Conservation (phyloP, 1,139 yeast species). For the Kodamaea sp. region DNA sequence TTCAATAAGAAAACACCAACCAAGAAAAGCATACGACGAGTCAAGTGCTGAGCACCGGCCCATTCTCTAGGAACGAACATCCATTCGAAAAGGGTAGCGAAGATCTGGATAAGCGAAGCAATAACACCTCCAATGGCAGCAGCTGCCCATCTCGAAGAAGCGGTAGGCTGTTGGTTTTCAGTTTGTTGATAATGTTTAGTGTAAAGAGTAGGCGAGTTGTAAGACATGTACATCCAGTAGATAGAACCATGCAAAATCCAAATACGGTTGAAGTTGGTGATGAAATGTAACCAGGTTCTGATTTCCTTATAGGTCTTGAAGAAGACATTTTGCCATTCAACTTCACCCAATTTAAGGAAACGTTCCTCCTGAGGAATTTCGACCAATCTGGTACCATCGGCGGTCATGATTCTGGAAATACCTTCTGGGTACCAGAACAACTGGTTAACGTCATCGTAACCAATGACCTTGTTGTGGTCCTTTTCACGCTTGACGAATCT, state of each 20-base stretch:
- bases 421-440: conserved; percentile 99
- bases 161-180: conserved; percentile 77
- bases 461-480: conserved; percentile 92
- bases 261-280: conserved; percentile 95
- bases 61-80: conserved; percentile 95
- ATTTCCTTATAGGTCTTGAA: conserved; percentile 96
- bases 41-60: conserved; percentile 98
- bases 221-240: conserved; percentile 94
- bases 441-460: conserved; percentile 98
- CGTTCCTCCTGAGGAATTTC: conserved; percentile 91
- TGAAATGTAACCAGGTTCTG: conserved; percentile 96
- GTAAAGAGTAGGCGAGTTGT: conserved; percentile 87
- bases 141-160: conserved; percentile 90
- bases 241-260: conserved; percentile 91
- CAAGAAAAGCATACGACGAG: conserved; percentile 82
- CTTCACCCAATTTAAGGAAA: conserved; percentile 86
- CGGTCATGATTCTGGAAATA: conserved; percentile 85
- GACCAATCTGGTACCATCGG: conserved; percentile 88
- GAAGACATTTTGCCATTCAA: conserved; percentile 88
- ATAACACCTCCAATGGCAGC: conserved; percentile 91
- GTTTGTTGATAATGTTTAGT: conserved; percentile 85
- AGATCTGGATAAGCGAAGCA: conserved; percentile 76
- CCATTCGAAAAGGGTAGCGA: conserved; percentile 94
- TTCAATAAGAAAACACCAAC: conserved; percentile 66
- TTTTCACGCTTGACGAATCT: conserved; percentile 96